These are phyloP conservation scores for Botryosphaeria dothidea DNA, from an alignment of 2,329 filamentous ascomycete genomes.

Conservation along the genomic window DNA sequence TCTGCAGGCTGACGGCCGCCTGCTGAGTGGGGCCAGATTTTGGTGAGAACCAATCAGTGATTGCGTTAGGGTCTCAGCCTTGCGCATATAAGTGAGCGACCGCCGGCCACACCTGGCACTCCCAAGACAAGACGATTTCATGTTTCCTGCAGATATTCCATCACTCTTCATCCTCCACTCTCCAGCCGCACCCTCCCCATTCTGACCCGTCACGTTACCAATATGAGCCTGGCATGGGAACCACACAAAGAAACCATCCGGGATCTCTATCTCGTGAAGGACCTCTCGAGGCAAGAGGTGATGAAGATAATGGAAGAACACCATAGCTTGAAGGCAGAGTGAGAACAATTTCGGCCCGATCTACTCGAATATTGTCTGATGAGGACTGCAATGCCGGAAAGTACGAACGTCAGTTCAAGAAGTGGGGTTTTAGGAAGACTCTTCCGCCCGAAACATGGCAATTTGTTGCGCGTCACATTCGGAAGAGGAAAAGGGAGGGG, in stretches of 20 bases:
- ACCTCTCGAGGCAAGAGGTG: constrained; percentile 1
- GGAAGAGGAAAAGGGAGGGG: constrained; percentile 24
- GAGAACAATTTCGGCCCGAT: background rate
- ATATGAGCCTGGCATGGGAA: constrained; percentile 21
- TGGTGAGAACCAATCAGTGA: background rate
- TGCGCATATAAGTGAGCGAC: background rate
- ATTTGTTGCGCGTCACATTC: constrained; percentile 22
- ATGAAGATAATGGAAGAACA: background rate
- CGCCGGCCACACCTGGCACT: too few species aligned
- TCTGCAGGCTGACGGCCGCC: background rate
- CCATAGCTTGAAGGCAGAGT: constrained; percentile 16
- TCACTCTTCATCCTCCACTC: too few species aligned
- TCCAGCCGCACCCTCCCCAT: background rate
- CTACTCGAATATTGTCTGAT: background rate
- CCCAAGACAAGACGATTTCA: background rate
- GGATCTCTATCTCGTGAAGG: constrained; percentile 7
- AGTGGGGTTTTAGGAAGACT: constrained; percentile 31
- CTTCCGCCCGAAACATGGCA: constrained; percentile 25
- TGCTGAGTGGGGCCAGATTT: background rate
- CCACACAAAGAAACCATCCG: constrained; percentile 28
- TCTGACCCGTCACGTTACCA: too few species aligned
- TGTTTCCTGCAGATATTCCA: too few species aligned
- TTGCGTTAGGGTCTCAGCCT: background rate
- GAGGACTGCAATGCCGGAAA: constrained; percentile 23
- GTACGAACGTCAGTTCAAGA: constrained; percentile 28